These are phyloP conservation scores for Cylindrotheca closterium DNA, from an alignment of 108 stramenopile genomes.

Conservation along the genomic window DNA sequence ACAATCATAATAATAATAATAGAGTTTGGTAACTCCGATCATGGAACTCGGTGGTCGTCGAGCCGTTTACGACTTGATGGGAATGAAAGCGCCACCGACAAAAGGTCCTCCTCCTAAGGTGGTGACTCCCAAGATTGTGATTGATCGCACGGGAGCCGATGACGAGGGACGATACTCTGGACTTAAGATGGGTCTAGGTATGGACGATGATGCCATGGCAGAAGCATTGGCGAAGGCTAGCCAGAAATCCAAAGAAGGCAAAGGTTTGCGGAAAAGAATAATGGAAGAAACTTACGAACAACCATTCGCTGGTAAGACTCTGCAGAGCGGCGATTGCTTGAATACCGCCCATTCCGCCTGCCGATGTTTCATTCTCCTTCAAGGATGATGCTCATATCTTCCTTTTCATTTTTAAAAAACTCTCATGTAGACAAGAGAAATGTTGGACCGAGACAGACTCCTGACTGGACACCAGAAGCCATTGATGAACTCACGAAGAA, in stretches of 20 bases:
- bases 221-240: conserved; percentile 57
- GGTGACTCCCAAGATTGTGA: conserved; percentile 58
- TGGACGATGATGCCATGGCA: conserved; percentile 73
- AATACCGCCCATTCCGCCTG: no score
- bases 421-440: conserved; percentile 57
- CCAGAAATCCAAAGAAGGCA: conserved; percentile 52
- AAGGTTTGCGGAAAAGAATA: conserved; percentile 49
- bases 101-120: conserved; percentile 31
- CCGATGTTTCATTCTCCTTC: no score
- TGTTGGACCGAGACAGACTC: conserved; percentile 62
- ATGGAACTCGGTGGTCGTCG: conserved; percentile 75
- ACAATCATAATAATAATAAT: no score
- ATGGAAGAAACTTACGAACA: conserved; percentile 65
- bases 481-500: conserved; percentile 70
- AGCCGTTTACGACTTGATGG: conserved; percentile 76
- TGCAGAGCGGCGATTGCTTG: no score
- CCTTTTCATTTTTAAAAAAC: neutral
- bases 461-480: conserved; percentile 75
- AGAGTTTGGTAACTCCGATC: conserved; percentile 63
- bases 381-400: neutral
- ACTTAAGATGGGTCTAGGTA: conserved; percentile 65
- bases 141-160: conserved; percentile 72
- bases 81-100: conserved; percentile 45
- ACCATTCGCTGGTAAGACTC: conserved; percentile 49
- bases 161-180: conserved; percentile 75